These are phyloP conservation scores for Aspergillus ibericus DNA, from an alignment of 2,329 filamentous ascomycete genomes.

Conservation along the genomic window DNA sequence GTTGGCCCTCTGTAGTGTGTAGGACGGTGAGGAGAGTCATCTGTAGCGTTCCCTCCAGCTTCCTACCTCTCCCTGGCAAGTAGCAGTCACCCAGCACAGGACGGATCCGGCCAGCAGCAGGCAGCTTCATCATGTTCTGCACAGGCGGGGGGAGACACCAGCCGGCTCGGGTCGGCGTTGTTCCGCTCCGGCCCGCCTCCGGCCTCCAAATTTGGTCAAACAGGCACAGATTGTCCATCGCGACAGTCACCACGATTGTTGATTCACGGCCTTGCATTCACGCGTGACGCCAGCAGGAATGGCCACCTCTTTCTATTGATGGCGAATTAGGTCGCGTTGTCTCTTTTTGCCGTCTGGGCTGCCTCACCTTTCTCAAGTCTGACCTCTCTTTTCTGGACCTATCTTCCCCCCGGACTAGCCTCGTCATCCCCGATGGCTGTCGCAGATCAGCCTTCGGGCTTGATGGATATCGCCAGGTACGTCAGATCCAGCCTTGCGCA, in stretches of 20 bases:
- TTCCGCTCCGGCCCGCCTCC: constrained; percentile 21
- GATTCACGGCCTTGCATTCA: constrained; percentile 71
- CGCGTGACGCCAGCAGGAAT: constrained; percentile 50
- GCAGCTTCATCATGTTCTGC: too few species aligned
- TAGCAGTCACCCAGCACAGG: too few species aligned
- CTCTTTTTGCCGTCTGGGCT: constrained; percentile 14
- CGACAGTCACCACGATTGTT: not conserved
- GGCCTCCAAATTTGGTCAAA: constrained; percentile 18
- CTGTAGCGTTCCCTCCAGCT: too few species aligned
- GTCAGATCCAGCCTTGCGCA: constrained; percentile 2
- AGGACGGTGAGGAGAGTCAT: too few species aligned
- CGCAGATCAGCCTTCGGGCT: constrained; percentile 41
- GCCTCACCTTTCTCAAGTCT: not conserved
- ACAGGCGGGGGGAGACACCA: not conserved
- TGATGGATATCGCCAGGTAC: constrained; percentile 47
- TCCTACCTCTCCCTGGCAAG: too few species aligned
- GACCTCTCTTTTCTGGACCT: constrained; percentile 2
- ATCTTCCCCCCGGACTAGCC: not conserved
- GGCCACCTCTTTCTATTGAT: constrained; percentile 13
- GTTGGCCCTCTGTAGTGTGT: not conserved
- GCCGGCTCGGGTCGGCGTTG: constrained; percentile 9
- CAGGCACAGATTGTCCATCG: constrained; percentile 5
- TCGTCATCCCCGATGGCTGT: constrained; percentile 35
- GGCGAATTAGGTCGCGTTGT: constrained; percentile 22
- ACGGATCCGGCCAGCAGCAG: too few species aligned